Conservation (phyloP, 208 protist genomes). For the Angomonas deanei region DNA sequence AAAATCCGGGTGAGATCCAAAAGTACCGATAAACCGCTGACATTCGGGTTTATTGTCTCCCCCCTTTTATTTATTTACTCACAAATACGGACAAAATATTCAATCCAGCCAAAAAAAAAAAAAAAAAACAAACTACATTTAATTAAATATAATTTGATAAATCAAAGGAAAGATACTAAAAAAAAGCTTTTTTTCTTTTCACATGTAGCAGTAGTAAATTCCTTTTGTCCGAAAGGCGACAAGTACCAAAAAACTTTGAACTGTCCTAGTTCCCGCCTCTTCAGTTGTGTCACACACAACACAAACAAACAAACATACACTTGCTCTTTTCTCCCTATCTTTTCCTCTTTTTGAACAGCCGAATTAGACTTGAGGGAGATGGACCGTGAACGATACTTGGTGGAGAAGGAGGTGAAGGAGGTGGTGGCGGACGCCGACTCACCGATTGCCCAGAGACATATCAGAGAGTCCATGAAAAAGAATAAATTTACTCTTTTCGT, state of each 20-base stretch:
- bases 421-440: constrained; percentile 59
- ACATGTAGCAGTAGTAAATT: too few species aligned
- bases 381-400: constrained; percentile 37
- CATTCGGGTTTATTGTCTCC: not conserved
- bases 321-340: constrained; percentile 1
- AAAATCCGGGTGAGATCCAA: constrained; percentile 73
- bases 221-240: too few species aligned
- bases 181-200: too few species aligned
- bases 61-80: not conserved
- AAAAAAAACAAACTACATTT: too few species aligned
- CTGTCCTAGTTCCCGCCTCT: too few species aligned
- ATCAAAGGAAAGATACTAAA: too few species aligned
- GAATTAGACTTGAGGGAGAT: constrained; percentile 9
- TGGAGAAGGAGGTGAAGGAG: constrained; percentile 53
- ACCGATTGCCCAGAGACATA: constrained; percentile 52
- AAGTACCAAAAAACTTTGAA: too few species aligned
- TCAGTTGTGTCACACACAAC: too few species aligned
- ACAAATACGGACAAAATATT: too few species aligned
- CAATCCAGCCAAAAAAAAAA: too few species aligned
- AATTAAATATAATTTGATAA: too few species aligned
- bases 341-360: not conserved
- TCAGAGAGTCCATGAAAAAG: constrained; percentile 54
- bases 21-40: constrained; percentile 26
- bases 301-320: too few species aligned
- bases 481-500: constrained; percentile 62